These are phyloP conservation scores for Auxenochlorella pyrenoidosa DNA, from an alignment of 139 green algal genomes.

Conservation along the genomic window DNA sequence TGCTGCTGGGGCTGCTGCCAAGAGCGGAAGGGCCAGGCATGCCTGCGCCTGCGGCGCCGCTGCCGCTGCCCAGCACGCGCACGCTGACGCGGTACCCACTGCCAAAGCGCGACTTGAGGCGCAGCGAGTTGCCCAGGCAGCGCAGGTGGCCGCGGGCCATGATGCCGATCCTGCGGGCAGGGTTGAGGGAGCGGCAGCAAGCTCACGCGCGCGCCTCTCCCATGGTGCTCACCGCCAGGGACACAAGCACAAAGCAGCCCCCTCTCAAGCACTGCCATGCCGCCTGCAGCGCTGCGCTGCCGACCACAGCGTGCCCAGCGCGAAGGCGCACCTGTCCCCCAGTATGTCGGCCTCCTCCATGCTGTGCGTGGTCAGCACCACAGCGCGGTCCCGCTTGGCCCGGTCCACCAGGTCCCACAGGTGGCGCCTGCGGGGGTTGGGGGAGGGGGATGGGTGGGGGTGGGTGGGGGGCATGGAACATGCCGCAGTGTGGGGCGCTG, in stretches of 20 bases:
- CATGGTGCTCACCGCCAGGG: no score
- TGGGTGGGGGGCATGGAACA: background rate
- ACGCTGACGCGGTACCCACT: conserved; percentile 78
- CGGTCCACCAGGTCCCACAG: conserved; percentile 87
- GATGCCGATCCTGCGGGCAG: conserved; percentile 78
- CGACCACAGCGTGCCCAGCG: background rate
- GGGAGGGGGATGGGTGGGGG: background rate
- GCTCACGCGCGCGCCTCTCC: no score
- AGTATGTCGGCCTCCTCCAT: conserved; percentile 96
- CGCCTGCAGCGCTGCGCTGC: no score
- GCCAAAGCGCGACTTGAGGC: conserved; percentile 93
- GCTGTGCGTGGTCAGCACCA: conserved; percentile 93
- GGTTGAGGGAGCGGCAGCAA: no score
- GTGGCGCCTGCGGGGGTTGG: background rate
- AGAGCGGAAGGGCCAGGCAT: no score
- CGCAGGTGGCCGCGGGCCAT: conserved; percentile 90
- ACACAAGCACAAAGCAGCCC: background rate
- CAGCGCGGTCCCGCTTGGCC: conserved; percentile 72
- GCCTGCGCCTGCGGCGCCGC: background rate
- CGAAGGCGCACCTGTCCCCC: conserved; percentile 65
- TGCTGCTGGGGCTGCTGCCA: background rate
- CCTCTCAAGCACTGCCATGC: no score
- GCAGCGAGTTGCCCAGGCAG: conserved; percentile 84
- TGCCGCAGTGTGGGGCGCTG: no score
- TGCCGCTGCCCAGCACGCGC: conserved; percentile 15